Percentiles rank a stretch among this genome's conserved stretches.
phyloP scores from a whole-genome alignment of 306 rosid species.

The Purshia tridentata region DNA sequence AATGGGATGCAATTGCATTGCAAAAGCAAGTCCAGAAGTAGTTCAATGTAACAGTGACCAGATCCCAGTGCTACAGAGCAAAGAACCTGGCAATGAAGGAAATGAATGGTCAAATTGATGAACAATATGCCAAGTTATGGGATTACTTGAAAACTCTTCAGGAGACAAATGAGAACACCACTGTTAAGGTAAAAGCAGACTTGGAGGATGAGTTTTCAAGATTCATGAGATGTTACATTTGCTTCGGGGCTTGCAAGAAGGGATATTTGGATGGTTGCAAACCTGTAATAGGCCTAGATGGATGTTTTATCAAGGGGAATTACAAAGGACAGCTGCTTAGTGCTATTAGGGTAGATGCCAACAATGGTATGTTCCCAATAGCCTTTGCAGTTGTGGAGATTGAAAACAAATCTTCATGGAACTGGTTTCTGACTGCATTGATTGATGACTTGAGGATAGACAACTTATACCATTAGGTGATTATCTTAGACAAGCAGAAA shows the following conservation, averaged over 20 bases:
- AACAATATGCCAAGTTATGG: too few relatives aligned
- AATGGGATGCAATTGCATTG: too few relatives aligned
- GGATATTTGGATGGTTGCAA: neutral
- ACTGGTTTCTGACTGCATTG: neutral
- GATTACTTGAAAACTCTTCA: too few relatives aligned
- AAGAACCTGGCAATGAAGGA: too few relatives aligned
- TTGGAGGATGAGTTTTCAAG: neutral
- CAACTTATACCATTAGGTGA: rapidly evolving
- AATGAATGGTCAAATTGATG: too few relatives aligned
- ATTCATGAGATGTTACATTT: neutral
- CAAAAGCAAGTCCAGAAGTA: too few relatives aligned
- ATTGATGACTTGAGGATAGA: neutral
- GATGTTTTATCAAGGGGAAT: neutral
- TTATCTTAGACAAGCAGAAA: neutral
- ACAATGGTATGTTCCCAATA: neutral
- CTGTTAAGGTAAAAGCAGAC: too few relatives aligned
- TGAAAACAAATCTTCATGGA: neutral
- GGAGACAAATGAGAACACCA: too few relatives aligned
- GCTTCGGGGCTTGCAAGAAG: neutral
- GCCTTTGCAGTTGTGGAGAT: neutral
- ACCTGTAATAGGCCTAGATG: neutral
- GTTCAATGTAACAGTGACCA: too few relatives aligned
- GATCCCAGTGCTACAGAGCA: too few relatives aligned
- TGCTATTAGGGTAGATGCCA: neutral
- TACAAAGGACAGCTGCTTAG: neutral